Conservation (phyloP, 129 eudicot species). For the Smallanthus sonchifolius region DNA sequence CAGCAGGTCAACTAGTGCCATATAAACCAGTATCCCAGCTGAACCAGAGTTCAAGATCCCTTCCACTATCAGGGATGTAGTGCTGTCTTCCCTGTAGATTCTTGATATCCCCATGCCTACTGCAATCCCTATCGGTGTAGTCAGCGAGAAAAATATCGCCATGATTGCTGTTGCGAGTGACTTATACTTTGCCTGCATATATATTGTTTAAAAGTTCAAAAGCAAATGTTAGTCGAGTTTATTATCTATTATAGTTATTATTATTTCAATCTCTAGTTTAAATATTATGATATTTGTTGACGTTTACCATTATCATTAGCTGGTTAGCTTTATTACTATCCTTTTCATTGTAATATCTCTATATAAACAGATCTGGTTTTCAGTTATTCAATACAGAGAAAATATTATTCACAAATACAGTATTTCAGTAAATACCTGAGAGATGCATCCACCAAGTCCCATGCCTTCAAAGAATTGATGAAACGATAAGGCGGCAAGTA, state of each 20-base stretch:
- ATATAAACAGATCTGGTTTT: too few relatives aligned
- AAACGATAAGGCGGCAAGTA: constrained; percentile 66
- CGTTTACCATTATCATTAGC: too few relatives aligned
- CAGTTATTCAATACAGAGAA: too few relatives aligned
- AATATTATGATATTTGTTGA: too few relatives aligned
- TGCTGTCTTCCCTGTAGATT: constrained; percentile 48
- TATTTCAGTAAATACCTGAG: constrained; percentile 43
- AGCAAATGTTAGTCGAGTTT: too few relatives aligned
- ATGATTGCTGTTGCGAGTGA: constrained; percentile 45
- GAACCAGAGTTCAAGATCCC: constrained; percentile 65
- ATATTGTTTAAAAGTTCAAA: too few relatives aligned
- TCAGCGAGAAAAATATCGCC: constrained; percentile 64
- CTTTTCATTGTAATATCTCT: too few relatives aligned
- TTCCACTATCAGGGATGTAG: constrained; percentile 50
- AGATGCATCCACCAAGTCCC: constrained; percentile 86
- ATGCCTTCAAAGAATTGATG: constrained; percentile 87
- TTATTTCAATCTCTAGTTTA: too few relatives aligned
- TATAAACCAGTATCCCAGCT: constrained; percentile 68
- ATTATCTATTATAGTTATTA: too few relatives aligned
- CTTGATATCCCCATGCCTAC: constrained; percentile 64
- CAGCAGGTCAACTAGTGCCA: constrained; percentile 75
- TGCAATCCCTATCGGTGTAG: constrained; percentile 68
- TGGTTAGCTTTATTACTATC: too few relatives aligned
- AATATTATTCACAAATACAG: too few relatives aligned
- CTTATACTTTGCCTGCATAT: constrained; percentile 53